Evolutionary conservation across 257 asterid species (phyloP).

Genomic region (Nicotiana undulata): DNA sequence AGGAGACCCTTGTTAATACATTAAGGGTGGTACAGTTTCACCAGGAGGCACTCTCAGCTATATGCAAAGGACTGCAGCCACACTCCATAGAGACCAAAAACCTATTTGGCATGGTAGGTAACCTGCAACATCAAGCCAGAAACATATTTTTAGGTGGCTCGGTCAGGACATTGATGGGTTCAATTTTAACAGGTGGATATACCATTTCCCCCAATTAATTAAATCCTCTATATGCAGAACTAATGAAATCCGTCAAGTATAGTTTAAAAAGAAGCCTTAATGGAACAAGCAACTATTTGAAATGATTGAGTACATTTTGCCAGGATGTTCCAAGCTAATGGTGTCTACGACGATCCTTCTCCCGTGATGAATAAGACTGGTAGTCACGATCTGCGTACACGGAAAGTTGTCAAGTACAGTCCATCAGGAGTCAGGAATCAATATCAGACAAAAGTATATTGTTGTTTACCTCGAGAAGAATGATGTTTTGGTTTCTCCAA

Average conservation of each 20-base stretch:
- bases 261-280: neutral
- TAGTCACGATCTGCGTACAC: constrained; percentile 56
- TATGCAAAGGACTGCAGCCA: neutral
- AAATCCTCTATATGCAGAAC: neutral
- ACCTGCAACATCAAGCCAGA: neutral
- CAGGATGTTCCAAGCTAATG: constrained; percentile 31
- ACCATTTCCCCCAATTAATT: neutral
- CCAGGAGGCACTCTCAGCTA: neutral
- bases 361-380: constrained; percentile 61
- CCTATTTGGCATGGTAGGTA: neutral
- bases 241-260: neutral
- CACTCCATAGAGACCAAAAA: neutral
- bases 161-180: neutral
- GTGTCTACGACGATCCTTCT: constrained; percentile 69
- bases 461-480: constrained; percentile 61
- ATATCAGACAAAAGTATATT: neutral
- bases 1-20: neutral
- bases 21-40: neutral
- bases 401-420: neutral
- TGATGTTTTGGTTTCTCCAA: constrained; percentile 60
- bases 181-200: neutral
- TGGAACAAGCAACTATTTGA: neutral
- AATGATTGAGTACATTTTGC: neutral
- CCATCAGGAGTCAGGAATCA: neutral
- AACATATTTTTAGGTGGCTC: neutral